phyloP scores from a whole-genome alignment of 176 grass and related monocot species.

The Raddia distichophylla region DNA sequence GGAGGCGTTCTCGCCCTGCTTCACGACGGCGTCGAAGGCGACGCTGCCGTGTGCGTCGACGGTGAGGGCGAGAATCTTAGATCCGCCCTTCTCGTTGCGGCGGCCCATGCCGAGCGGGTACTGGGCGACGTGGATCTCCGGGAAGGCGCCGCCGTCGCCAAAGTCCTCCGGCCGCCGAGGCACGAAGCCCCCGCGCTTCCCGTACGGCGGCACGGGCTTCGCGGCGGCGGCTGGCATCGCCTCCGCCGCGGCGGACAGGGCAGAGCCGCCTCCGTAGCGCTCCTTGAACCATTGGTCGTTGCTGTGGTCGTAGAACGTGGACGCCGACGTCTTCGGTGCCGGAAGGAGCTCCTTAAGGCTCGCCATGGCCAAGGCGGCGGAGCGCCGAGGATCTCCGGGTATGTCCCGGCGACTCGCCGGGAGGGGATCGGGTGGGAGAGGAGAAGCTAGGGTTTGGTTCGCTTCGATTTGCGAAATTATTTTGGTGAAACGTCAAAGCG shows the following conservation, averaged over 20 bases:
- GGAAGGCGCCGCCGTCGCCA: slow-evolving; percentile 86
- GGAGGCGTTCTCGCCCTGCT: slow-evolving; percentile 89
- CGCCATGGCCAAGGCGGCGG: slow-evolving; percentile 49
- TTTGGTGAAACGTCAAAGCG: neutral
- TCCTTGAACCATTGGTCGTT: slow-evolving; percentile 96
- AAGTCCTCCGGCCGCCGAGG: slow-evolving; percentile 81
- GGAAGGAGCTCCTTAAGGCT: slow-evolving; percentile 81
- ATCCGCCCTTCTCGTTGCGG: slow-evolving; percentile 82
- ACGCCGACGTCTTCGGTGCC: slow-evolving; percentile 50
- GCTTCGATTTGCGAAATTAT: slow-evolving; percentile 24
- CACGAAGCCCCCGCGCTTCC: slow-evolving; percentile 75
- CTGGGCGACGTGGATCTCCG: slow-evolving; percentile 90
- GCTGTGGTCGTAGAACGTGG: slow-evolving; percentile 84
- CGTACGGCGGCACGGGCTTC: slow-evolving; percentile 64
- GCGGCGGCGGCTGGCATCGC: slow-evolving; percentile 35
- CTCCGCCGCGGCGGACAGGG: slow-evolving; percentile 9
- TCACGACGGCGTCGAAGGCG: slow-evolving; percentile 93
- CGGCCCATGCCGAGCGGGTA: slow-evolving; percentile 91
- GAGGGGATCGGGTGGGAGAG: slow-evolving; percentile 30
- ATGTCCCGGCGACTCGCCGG: slow-evolving; percentile 51
- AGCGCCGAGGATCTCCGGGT: slow-evolving; percentile 25
- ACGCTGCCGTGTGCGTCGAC: slow-evolving; percentile 83
- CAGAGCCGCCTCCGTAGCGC: slow-evolving; percentile 60
- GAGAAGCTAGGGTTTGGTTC: slow-evolving; percentile 55
- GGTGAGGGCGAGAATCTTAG: slow-evolving; percentile 87